Percentiles rank a stretch among this genome's conserved stretches.
phyloP scores from a whole-genome alignment of 1,284 basidiomycete genomes.

The Trichosporon asahii region DNA sequence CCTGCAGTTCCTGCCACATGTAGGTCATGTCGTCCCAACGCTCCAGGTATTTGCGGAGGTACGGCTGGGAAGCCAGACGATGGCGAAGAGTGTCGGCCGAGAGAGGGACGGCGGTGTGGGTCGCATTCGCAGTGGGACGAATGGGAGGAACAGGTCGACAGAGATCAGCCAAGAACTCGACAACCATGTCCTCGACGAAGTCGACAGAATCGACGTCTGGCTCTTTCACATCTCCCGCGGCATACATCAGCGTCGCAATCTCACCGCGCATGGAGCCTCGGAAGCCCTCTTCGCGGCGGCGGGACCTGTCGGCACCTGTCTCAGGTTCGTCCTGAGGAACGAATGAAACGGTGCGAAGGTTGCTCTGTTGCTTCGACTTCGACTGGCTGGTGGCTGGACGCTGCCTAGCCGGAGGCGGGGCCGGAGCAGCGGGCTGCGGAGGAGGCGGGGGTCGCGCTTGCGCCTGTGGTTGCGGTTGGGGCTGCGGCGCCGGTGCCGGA shows the following conservation, averaged over 20 bases:
- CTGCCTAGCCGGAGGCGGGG: neutral
- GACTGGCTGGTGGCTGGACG: neutral
- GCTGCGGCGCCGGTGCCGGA: neutral
- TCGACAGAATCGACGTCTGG: conserved; percentile 45
- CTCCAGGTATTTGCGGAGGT: conserved; percentile 40
- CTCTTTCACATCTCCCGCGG: conserved; percentile 41
- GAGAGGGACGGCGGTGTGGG: conserved; percentile 29
- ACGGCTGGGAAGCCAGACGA: conserved; percentile 33
- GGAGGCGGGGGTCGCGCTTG: neutral
- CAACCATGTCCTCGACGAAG: conserved; percentile 45
- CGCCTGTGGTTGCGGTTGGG: neutral
- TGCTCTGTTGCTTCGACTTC: conserved; percentile 7
- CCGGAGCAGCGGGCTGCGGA: neutral
- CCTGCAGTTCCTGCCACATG: conserved; percentile 36
- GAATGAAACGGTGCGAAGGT: neutral
- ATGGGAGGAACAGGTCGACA: conserved; percentile 40
- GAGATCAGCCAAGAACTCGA: conserved; percentile 44
- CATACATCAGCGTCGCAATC: conserved; percentile 47
- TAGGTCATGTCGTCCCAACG: conserved; percentile 46
- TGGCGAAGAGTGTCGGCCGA: conserved; percentile 37
- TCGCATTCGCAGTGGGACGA: conserved; percentile 22
- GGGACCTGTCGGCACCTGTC: conserved; percentile 9
- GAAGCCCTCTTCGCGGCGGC: conserved; percentile 33
- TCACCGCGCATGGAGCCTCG: conserved; percentile 46
- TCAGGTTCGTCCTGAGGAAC: neutral